Evolutionary conservation across 352 stramenopile genomes (phyloP), one percentile per base, ranked within the genome.

Genomic region (Phytophthora fragariae): DNA sequence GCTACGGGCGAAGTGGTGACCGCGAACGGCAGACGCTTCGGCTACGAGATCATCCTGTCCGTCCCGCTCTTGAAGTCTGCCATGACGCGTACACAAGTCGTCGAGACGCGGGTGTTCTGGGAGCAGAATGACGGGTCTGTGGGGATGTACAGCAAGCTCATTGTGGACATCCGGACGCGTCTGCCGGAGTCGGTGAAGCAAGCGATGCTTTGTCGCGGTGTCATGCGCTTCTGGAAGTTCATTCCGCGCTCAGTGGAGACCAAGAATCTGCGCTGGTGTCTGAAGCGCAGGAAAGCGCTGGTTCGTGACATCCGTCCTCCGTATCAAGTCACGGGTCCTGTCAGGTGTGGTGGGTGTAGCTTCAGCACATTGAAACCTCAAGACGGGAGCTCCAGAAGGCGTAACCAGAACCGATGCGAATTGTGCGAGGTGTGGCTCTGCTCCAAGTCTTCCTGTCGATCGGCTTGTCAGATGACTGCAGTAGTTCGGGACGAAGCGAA

Each of bases 211-310:
- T 76, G 73, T 53, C 68, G 59, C 10, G 59, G 35, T 14, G 58
- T 80, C 2, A 56, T 74, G 55, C 60, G 59, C 14, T 80, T 76
- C 56, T 80, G 73, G 73, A 80, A 80, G 52, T 80, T 75, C 44
- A 69, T 80, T 14, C 73, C 73, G 8, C 63, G 68, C n/a, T 72
- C 58, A 21, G 66, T 80, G 24, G 68, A 74, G 50, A 69, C 57
- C 15, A 80, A 80, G 39, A 80, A 77, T 44, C 55, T 80, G 59
- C 61, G 63, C 17, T 80, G 60, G 66, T 75, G 66, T 44, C 62
- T 78, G 9, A 72, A 68, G 46, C 27, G 44, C 57, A 75, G 70
- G 53, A 75, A 71, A 19, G 31, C 33, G 1, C 59, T 69, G 35
- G 41, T 52, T 14, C 41, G 29, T 9, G 56, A 72, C 3, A 53